A percentile compares a stretch with the other conserved stretches of the same genome.
Evolutionary conservation across 495 filamentous ascomycete genomes (phyloP).

Genomic region (Talaromyces borbonicus): DNA sequence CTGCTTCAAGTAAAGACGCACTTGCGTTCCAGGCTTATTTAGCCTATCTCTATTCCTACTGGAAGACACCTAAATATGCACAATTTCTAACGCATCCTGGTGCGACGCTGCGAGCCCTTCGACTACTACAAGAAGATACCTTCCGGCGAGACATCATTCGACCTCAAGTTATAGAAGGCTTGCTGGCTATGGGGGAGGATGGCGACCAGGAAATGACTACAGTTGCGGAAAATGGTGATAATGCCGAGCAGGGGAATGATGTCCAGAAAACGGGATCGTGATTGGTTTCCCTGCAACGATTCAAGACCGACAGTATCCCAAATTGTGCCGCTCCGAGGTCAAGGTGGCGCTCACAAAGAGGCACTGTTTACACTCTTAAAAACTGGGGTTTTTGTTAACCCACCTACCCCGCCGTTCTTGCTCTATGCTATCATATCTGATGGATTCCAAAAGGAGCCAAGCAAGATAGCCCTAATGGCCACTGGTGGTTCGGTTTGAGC

Average conservation of each 20-base stretch:
- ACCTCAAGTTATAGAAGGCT: constrained; percentile 54
- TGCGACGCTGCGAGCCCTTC: constrained; percentile 70
- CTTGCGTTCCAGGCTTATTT: constrained; percentile 73
- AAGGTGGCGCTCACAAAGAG: too few relatives aligned
- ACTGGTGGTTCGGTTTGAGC: too few relatives aligned
- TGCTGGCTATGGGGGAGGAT: constrained; percentile 48
- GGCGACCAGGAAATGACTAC: constrained; percentile 13
- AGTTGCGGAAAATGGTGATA: constrained; percentile 12
- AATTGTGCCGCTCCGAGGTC: too few relatives aligned
- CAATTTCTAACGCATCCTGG: constrained; percentile 76
- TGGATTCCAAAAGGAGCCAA: too few relatives aligned
- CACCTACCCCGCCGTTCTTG: too few relatives aligned
- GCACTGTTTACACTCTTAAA: too few relatives aligned
- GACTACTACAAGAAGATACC: constrained; percentile 70
- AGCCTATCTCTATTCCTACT: constrained; percentile 73
- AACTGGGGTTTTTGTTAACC: too few relatives aligned
- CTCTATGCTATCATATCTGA: too few relatives aligned
- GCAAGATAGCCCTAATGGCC: too few relatives aligned
- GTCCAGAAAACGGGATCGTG: neutral
- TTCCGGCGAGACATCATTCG: constrained; percentile 77
- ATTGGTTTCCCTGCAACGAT: too few relatives aligned
- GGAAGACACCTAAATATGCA: constrained; percentile 68
- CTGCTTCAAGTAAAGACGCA: constrained; percentile 43
- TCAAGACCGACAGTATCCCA: too few relatives aligned
- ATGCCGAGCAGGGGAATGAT: neutral